A percentile compares a stretch with the other conserved stretches of the same genome.
phyloP scores from a whole-genome alignment of 495 filamentous ascomycete species.

The Extremus antarcticus region DNA sequence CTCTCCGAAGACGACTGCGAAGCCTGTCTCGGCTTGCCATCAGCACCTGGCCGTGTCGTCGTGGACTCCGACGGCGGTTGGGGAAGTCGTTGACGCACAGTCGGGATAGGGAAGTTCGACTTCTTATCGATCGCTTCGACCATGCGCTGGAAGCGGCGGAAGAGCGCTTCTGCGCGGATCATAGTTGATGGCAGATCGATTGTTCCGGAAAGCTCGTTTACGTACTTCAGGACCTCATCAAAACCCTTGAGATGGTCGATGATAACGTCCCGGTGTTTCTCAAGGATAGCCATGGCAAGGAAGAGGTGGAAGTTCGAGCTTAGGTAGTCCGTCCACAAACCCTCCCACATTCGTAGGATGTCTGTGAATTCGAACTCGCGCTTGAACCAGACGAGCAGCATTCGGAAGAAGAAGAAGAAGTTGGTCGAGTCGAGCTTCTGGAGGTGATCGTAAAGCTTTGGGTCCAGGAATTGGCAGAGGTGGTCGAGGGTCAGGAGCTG shows the following conservation, averaged over 20 bases:
- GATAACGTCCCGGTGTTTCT: conserved; percentile 87
- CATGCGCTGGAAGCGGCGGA: conserved; percentile 72
- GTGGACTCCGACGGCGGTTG: conserved; percentile 14
- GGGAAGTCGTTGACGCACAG: conserved; percentile 42
- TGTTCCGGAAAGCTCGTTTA: conserved; percentile 88
- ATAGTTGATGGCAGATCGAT: conserved; percentile 81
- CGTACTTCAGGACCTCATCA: conserved; percentile 96
- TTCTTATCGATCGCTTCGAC: conserved; percentile 84
- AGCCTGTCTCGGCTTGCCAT: conserved; percentile 10
- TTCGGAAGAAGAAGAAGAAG: conserved; percentile 99
- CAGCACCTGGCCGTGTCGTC: conserved; percentile 10
- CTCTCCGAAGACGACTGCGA: conserved; percentile 1
- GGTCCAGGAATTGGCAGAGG: conserved; percentile 91
- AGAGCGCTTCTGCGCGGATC: conserved; percentile 77
- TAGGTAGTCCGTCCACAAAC: conserved; percentile 85
- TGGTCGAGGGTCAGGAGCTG: conserved; percentile 88
- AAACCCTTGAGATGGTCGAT: conserved; percentile 91
- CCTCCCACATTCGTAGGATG: conserved; percentile 82
- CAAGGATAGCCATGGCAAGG: conserved; percentile 85
- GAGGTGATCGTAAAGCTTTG: conserved; percentile 82
- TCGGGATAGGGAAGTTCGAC: conserved; percentile 63
- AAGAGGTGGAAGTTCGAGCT: conserved; percentile 89
- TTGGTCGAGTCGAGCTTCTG: conserved; percentile 87
- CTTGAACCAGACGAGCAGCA: conserved; percentile 98
- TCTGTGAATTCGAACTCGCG: conserved; percentile 87